Conservation (phyloP, 2,329 filamentous ascomycete species). For the Fusarium algeriense region DNA sequence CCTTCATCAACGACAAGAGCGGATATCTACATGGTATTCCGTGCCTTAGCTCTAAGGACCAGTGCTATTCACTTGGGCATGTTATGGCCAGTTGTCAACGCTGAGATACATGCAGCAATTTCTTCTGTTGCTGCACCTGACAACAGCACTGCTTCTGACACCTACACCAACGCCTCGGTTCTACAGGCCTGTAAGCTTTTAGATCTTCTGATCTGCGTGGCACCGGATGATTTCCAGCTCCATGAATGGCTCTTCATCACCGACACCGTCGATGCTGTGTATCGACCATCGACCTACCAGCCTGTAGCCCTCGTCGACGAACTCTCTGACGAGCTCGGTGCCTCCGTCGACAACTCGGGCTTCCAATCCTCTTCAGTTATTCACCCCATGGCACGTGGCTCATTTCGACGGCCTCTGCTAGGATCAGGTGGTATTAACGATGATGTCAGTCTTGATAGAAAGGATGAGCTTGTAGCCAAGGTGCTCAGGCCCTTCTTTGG, state of each 20-base stretch:
- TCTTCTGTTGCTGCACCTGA: conserved; percentile 78
- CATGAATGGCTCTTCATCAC: conserved; percentile 98
- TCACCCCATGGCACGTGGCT: conserved; percentile 52
- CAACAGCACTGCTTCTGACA: conserved; percentile 72
- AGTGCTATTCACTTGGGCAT: conserved; percentile 83
- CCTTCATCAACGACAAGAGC: conserved; percentile 90
- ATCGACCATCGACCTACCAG: conserved; percentile 77
- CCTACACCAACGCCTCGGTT: conserved; percentile 80
- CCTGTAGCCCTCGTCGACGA: conserved; percentile 86
- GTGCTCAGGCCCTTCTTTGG: conserved; percentile 90
- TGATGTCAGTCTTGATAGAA: conserved; percentile 68
- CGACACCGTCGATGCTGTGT: conserved; percentile 96
- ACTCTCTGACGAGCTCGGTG: conserved; percentile 79
- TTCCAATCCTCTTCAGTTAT: conserved; percentile 54
- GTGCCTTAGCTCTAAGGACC: conserved; percentile 83
- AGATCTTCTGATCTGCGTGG: conserved; percentile 85
- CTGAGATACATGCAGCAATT: conserved; percentile 84
- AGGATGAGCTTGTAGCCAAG: conserved; percentile 78
- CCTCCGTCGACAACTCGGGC: conserved; percentile 51
- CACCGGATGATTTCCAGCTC: conserved; percentile 97
- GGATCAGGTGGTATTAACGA: conserved; percentile 67
- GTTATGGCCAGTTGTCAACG: conserved; percentile 91
- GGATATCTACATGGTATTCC: conserved; percentile 89
- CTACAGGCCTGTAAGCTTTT: conserved; percentile 95
- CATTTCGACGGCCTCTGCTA: conserved; percentile 62